Conservation (phyloP, 441 rosid genomes). For the Kokia cookei region DNA sequence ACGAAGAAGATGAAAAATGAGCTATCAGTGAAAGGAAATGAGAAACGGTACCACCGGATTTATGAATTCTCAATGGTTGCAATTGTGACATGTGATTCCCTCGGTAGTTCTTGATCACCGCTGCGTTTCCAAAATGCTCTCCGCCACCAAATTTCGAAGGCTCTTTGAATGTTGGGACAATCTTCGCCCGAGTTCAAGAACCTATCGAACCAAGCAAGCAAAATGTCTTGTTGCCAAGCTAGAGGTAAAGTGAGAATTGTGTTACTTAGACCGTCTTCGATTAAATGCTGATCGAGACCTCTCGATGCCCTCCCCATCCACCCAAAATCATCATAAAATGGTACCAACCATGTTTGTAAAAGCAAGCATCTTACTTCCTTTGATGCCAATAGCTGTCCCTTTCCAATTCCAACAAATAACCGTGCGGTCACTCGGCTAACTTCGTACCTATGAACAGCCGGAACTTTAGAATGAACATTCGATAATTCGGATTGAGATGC, state of each 20-base stretch:
- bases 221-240: slow-evolving; percentile 19
- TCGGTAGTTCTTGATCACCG: background rate
- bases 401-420: slow-evolving; percentile 86
- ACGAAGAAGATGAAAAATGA: background rate
- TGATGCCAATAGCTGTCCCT: slow-evolving; percentile 68
- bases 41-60: background rate
- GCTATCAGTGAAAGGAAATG: background rate
- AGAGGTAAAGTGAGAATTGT: background rate
- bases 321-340: slow-evolving; percentile 87
- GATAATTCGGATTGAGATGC: slow-evolving; percentile 81
- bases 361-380: slow-evolving; percentile 31
- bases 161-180: background rate
- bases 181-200: background rate
- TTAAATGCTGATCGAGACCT: background rate
- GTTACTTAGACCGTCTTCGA: background rate
- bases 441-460: slow-evolving; percentile 79
- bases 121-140: background rate
- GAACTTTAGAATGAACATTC: slow-evolving; percentile 62
- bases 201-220: slow-evolving; percentile 58
- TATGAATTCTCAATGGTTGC: background rate
- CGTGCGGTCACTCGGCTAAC: slow-evolving; percentile 83
- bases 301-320: slow-evolving; percentile 87
- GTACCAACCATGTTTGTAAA: slow-evolving; percentile 83
- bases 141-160: background rate
- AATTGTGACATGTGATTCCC: background rate